Evolutionary conservation across 164 flowering plant species (phyloP), one percentile per base, ranked within the genome.

Genomic region (Nymphaea colorata): DNA sequence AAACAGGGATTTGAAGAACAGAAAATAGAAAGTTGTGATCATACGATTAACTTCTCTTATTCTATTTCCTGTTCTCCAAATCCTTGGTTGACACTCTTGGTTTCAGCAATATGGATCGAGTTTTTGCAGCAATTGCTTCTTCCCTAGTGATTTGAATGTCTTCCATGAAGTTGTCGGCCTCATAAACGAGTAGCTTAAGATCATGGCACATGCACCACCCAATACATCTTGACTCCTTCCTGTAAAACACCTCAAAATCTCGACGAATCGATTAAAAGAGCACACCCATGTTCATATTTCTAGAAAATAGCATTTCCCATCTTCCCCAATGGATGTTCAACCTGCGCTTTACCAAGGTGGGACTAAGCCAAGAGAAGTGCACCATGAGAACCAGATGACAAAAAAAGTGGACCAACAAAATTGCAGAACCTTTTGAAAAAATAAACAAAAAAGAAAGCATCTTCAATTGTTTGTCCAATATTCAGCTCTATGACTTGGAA

Each of bases 211-310:
- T 44, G 71, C 79, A 36, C 75, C 36, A 25, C 36, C 36, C 36
- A 81, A 42, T 83, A 83, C 16, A 74, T 82, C 7, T 70, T 82
- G 78, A 74, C 72, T 67, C 83, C 82, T 43, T 82, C 85, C 41
- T 79, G 81, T 10, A 66, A 62, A 66, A 77, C 77, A 0, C 81
- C 79, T 7, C 14, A n/a, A 17, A 67, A 51, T 72, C 74, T 45
- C 65, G 68, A 70, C 10, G 10, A 61, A 36, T 11, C 36, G 67
- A 59, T 25, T 70, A 62, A 16, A 44, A 55, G 45, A 41, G 67
- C 41, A 62, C 69, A 61, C 42, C 18, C 53, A 67, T 18, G 6
- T 17, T 59, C 63, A 70, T 15, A 61, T 41, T 11, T 16, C 63
- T 61, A 43, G 61, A 45, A 69, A 65, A 17, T 25, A 61, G 41